phyloP scores from a whole-genome alignment of 805 yeast genomes.

The Saccharomycopsis malanga region DNA sequence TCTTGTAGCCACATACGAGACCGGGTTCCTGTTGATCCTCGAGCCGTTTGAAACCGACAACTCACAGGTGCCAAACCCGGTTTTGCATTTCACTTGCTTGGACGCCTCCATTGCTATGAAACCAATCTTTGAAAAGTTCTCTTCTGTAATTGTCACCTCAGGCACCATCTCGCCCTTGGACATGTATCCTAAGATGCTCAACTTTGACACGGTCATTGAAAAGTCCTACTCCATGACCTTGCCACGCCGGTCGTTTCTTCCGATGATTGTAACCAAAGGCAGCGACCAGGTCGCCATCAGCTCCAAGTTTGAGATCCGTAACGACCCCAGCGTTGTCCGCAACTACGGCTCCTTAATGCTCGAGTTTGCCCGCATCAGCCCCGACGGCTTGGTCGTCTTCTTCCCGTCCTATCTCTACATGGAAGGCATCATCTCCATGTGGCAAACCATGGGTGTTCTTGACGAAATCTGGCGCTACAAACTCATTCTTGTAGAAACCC shows the following conservation, averaged over 20 bases:
- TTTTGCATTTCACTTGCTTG: constrained; percentile 83
- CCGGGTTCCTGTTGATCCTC: constrained; percentile 82
- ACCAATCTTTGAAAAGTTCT: constrained; percentile 90
- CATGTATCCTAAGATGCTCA: constrained; percentile 96
- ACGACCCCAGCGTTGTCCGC: constrained; percentile 96
- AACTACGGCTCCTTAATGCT: constrained; percentile 90
- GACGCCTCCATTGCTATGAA: constrained; percentile 98
- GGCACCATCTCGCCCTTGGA: constrained; percentile 98
- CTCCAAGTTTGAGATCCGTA: constrained; percentile 92
- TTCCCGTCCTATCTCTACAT: constrained; percentile 95
- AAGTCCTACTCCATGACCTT: constrained; percentile 95
- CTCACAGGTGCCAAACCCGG: constrained; percentile 93
- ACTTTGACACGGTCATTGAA: constrained; percentile 88
- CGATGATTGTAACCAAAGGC: constrained; percentile 94
- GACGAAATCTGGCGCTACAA: constrained; percentile 99
- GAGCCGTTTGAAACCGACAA: constrained; percentile 96
- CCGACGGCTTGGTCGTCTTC: constrained; percentile 97
- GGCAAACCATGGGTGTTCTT: constrained; percentile 97
- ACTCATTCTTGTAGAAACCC: constrained; percentile 91
- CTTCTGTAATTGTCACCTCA: constrained; percentile 89
- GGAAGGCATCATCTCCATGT: constrained; percentile 97
- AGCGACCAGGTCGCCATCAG: constrained; percentile 97
- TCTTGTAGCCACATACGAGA: constrained; percentile 86
- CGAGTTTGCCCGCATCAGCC: constrained; percentile 91
- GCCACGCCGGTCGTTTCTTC: constrained; percentile 85